Evolutionary conservation across 345 rosid species (phyloP), one percentile per base, ranked within the genome.

Genomic region (Acer negundo): DNA sequence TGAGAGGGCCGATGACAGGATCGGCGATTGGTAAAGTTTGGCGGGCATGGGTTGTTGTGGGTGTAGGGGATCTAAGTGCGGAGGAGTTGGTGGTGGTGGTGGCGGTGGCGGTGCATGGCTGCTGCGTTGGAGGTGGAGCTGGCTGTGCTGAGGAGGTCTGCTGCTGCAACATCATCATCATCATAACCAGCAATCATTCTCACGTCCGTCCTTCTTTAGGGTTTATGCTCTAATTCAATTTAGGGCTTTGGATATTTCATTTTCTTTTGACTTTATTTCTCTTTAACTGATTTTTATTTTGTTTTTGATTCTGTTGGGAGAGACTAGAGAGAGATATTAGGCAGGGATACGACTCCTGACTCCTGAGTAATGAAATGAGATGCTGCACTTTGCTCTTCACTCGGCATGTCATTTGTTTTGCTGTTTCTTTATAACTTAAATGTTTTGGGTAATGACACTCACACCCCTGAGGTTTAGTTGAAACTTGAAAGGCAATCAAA

Each of bases 171-270:
- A 84, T 86, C 85, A 77, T 82, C 80, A 80, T 80, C 88, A 82
- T 80, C 88, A 53, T 76, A 71, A 83, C 84, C 84, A 83, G 82
- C 70, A 67, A 89, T 84, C 92, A 89, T 89, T 83, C 84, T 84
- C 84, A 47, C 56, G n/a, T 24, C 2, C 28, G 13, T 24, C 2
- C 44, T 20, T 28, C 22, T 16, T 63, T 74, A 74, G 77, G 69
- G 69, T 74, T 74, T 63, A 63, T 26, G 19, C 58, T 24, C 15
- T 46, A 46, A 10, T 46, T n/a, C 63, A 59, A 59, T 20, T 59
- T 20, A 59, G 63, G 63, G 63, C 22, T 59, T 59, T 59, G 58
- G 58, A 2, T 53, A 6, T 15, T 59, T 9, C 24, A n/a, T 59
- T 16, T 58, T 6, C 11, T 59, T 19, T 9, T 59, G 63, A 22